Evolutionary conservation across 208 protist genomes (phyloP), one percentile per base, ranked within the genome.

Genomic region (Leishmania turanica): DNA sequence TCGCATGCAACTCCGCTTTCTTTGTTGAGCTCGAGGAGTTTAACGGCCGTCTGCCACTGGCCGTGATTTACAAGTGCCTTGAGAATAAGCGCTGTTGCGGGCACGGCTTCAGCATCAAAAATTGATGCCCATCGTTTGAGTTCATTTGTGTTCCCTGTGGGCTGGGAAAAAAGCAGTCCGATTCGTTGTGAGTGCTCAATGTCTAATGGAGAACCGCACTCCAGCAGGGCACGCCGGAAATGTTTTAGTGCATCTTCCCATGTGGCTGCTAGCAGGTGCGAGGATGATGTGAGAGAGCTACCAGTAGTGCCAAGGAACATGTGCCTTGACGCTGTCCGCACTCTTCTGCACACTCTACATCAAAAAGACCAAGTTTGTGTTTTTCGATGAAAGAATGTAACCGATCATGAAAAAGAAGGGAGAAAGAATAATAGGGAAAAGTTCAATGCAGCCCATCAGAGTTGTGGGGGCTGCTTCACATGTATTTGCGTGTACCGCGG

Each of bases 181-280:
- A 95, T 45, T 21, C 91, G 53, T 65, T 95, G 89, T 1, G 91
- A 88, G 83, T 95, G 91, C 70, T 95, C 91, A 15, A 91, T 51
- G 45, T 81, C 82, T n/a, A 93, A 62, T 2, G 87, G 73, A 27
- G 88, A 92, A 13, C 91, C 91, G 49, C 88, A 90, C 71, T 95
- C 89, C 47, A 95, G 73, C 7, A 95, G 60, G n/a, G 89, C 80
- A 5, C 89, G 88, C n/a, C 89, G 83, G 75, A 91, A 95, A 68
- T 91, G 76, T 0, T 37, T 9, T n/a, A 95, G 70, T 13, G 89
- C 89, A 58, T 78, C 81, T 73, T 91, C 73, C 91, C 91, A 95
- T 17, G 89, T 80, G 27, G 83, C 77, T 72, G 84, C 81, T 65
- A 87, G 77, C 42, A 84, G 42, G 65, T 80, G 78, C 51, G 85